phyloP scores from a whole-genome alignment of 1,139 yeast genomes.

The Candida albicans region DNA sequence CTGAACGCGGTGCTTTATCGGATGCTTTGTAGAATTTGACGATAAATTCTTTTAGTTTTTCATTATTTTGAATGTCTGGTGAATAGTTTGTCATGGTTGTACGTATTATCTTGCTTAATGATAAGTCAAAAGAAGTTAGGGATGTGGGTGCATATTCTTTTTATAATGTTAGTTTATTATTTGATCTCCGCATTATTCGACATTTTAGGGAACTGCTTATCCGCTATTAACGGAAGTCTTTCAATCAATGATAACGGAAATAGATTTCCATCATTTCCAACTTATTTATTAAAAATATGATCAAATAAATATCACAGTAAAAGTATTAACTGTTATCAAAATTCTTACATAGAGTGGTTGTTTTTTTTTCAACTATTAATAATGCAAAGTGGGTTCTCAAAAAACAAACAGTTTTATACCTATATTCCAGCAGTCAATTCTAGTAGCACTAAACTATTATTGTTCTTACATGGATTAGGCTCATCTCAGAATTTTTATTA shows the following conservation, averaged over 20 bases:
- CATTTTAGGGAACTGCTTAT: no score
- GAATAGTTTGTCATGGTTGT: conserved; percentile 6
- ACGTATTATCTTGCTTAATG: not conserved
- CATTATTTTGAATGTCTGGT: conserved; percentile 8
- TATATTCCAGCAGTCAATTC: conserved; percentile 4
- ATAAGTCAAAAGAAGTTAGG: not conserved
- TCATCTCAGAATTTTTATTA: conserved; percentile 27
- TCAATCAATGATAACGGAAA: no score
- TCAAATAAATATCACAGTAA: no score
- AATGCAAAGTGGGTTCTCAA: conserved; percentile 11
- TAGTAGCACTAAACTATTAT: conserved; percentile 5
- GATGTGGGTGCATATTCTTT: not conserved
- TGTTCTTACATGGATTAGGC: conserved; percentile 29
- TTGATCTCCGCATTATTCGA: no score
- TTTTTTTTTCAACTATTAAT: not conserved
- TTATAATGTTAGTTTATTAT: not conserved
- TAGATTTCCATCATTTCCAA: no score
- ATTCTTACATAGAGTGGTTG: no score
- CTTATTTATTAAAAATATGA: no score
- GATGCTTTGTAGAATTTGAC: conserved; percentile 20
- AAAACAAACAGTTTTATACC: conserved; percentile 10
- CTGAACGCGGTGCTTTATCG: conserved; percentile 21
- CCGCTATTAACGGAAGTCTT: no score
- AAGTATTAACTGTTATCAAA: no score
- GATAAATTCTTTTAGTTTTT: conserved; percentile 16